These are phyloP conservation scores for Podospora tetraspora DNA, from an alignment of 495 filamentous ascomycete genomes.

Conservation along the genomic window DNA sequence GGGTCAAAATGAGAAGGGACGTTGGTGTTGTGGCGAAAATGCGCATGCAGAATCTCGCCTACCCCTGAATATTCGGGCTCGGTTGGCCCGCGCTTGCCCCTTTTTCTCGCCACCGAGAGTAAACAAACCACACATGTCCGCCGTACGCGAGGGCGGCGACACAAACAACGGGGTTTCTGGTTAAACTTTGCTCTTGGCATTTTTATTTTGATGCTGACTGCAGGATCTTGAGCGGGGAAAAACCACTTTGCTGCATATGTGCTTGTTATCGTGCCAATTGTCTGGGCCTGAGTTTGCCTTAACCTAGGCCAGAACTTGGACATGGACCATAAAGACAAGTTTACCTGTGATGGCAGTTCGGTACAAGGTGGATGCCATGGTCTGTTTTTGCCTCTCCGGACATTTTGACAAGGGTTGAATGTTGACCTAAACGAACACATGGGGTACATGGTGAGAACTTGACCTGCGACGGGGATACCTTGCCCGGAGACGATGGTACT, in stretches of 20 bases:
- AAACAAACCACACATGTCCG: constrained; percentile 10
- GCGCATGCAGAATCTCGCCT: not conserved
- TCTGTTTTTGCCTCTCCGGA: not conserved
- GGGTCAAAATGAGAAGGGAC: not conserved
- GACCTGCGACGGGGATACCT: not conserved
- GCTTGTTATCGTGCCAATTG: not conserved
- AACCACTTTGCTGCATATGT: not conserved
- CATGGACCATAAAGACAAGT: not conserved
- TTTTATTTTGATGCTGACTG: not conserved
- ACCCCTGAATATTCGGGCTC: constrained; percentile 1
- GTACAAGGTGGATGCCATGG: not conserved
- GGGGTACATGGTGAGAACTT: not conserved
- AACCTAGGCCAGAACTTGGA: not conserved
- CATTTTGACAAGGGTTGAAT: not conserved
- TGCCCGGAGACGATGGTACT: not conserved
- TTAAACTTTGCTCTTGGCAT: not conserved
- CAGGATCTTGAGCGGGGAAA: not conserved
- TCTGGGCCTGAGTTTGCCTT: not conserved
- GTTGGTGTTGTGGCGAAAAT: constrained; percentile 10
- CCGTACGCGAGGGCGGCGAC: not conserved
- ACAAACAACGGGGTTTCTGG: not conserved
- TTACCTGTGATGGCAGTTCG: not conserved
- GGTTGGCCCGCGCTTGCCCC: constrained; percentile 9
- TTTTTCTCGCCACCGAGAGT: constrained; percentile 10
- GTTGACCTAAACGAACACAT: not conserved